A percentile compares a stretch with the other conserved stretches of the same genome.
Evolutionary conservation across 2,329 filamentous ascomycete species (phyloP).

Genomic region (Fonsecaea multimorphosa): DNA sequence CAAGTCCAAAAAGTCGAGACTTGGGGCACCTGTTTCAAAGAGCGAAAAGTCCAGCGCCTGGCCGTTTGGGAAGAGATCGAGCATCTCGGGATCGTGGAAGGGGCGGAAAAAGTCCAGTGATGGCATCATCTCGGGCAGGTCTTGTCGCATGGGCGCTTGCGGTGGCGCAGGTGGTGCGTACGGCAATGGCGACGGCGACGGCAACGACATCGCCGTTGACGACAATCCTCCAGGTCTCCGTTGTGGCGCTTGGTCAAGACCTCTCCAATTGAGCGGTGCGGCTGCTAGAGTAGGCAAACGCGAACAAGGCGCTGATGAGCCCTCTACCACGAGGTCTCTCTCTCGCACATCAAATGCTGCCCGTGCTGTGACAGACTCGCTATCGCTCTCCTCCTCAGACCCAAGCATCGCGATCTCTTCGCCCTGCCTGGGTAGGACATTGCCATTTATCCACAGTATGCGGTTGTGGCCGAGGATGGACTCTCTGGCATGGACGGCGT

Average conservation of each 20-base stretch:
- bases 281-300: neutral
- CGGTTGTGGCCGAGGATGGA: slow-evolving; percentile 22
- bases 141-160: neutral
- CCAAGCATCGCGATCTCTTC: slow-evolving; percentile 11
- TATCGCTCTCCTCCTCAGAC: slow-evolving; percentile 3
- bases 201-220: too few relatives aligned
- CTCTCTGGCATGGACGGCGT: slow-evolving; percentile 12
- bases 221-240: neutral
- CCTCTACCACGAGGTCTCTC: neutral
- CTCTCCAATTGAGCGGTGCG: neutral
- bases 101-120: slow-evolving; percentile 15
- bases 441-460: slow-evolving; percentile 22
- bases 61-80: slow-evolving; percentile 18
- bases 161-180: neutral
- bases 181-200: neutral
- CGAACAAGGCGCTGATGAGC: neutral
- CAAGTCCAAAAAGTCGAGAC: slow-evolving; percentile 12
- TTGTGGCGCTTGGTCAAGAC: neutral
- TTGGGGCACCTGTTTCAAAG: neutral
- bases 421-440: neutral
- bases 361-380: neutral
- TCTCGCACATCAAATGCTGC: neutral
- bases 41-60: slow-evolving; percentile 17
- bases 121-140: neutral
- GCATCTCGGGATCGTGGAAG: slow-evolving; percentile 21